Evolutionary conservation across 2,329 filamentous ascomycete genomes (phyloP).

Genomic region (Sarocladium strictum): DNA sequence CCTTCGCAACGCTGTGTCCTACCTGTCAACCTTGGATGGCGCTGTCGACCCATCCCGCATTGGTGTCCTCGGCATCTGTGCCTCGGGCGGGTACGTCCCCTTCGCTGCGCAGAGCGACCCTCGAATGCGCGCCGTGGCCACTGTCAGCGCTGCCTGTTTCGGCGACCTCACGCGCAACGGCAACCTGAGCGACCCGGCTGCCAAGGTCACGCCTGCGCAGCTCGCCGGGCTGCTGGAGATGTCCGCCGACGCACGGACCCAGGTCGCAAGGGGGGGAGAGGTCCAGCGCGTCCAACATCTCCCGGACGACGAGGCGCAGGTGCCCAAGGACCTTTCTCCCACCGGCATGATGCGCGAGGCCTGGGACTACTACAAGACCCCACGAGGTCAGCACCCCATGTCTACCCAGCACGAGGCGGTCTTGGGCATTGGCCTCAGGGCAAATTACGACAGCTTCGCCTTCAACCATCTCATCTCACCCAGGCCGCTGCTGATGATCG

Average conservation of each 20-base stretch:
- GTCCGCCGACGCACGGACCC: not conserved
- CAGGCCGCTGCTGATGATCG: constrained; percentile 15
- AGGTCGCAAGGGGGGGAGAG: not conserved
- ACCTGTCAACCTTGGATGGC: constrained; percentile 20
- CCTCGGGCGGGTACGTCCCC: constrained; percentile 28
- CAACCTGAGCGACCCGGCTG: not conserved
- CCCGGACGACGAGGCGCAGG: not conserved
- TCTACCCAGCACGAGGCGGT: constrained; percentile 9
- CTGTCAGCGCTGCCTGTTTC: constrained; percentile 23
- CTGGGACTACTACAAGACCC: constrained; percentile 14
- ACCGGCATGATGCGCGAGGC: constrained; percentile 5
- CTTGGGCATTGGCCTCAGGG: constrained; percentile 12
- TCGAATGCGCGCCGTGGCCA: constrained; percentile 32
- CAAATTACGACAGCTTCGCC: constrained; percentile 12
- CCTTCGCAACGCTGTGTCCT: constrained; percentile 27
- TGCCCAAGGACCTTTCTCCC: not conserved
- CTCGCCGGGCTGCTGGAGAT: not conserved
- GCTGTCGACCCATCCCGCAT: constrained; percentile 27
- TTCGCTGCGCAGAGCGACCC: constrained; percentile 28
- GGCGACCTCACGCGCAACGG: constrained; percentile 21
- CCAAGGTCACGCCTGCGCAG: not conserved
- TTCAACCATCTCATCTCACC: constrained; percentile 13
- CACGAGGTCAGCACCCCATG: constrained; percentile 13
- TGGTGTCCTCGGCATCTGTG: constrained; percentile 32
- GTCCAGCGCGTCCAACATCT: not conserved